These are phyloP conservation scores for Glonium stellatum DNA, from an alignment of 495 filamentous ascomycete species.

Conservation along the genomic window DNA sequence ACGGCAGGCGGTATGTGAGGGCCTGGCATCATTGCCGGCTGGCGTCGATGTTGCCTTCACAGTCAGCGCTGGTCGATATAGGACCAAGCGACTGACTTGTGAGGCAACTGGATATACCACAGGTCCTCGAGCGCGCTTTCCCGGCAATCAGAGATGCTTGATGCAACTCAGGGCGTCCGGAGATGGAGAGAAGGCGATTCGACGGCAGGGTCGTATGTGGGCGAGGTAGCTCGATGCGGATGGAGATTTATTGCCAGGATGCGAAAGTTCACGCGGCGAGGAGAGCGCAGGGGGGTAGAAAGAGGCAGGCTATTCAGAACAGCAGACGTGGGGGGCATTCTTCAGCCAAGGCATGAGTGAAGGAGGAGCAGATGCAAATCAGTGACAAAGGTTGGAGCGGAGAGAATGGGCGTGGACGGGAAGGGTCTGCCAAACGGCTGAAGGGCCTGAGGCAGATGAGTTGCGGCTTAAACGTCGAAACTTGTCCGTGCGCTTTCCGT, in stretches of 20 bases:
- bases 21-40: slow-evolving; percentile 26
- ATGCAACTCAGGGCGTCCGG: neutral
- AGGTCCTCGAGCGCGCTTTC: neutral
- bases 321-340: slow-evolving; percentile 2
- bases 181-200: neutral
- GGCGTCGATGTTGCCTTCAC: slow-evolving; percentile 24
- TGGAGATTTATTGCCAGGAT: slow-evolving; percentile 18
- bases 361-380: neutral
- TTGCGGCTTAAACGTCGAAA: neutral
- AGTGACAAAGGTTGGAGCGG: neutral
- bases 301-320: neutral
- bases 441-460: neutral
- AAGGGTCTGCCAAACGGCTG: slow-evolving; percentile 1
- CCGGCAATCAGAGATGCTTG: neutral
- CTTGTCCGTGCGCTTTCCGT: neutral
- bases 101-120: slow-evolving; percentile 15
- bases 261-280: slow-evolving; percentile 13
- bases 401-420: slow-evolving; percentile 12
- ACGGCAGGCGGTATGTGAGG: slow-evolving; percentile 28
- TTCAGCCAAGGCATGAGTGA: neutral
- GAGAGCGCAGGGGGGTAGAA: slow-evolving; percentile 3
- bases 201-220: neutral
- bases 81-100: slow-evolving; percentile 26
- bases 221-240: neutral
- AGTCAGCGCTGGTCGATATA: slow-evolving; percentile 24